Conservation (phyloP, 139 green algal genomes). For the Mesotaenium endlicherianum region DNA sequence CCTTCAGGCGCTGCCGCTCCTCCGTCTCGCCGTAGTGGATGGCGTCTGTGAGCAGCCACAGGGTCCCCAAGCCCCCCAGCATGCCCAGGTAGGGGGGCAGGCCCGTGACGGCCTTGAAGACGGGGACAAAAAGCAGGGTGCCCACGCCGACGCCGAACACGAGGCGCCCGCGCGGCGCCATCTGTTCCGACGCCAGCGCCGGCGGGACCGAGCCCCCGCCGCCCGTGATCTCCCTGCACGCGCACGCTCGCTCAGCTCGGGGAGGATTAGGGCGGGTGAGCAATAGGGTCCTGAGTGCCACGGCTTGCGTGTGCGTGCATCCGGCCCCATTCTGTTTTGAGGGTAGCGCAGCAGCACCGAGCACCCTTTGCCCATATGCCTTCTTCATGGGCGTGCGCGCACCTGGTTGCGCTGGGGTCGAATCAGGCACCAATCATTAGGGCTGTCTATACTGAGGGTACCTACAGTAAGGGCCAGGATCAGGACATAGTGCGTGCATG, state of each 20-base stretch:
- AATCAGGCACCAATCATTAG: neutral
- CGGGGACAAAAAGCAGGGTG: conserved; percentile 66
- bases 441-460: too few relatives aligned
- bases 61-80: conserved; percentile 62
- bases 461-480: too few relatives aligned
- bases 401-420: neutral
- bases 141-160: conserved; percentile 64
- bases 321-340: neutral
- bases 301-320: neutral
- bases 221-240: neutral
- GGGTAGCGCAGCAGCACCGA: too few relatives aligned
- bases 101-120: conserved; percentile 66
- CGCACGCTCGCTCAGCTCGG: neutral
- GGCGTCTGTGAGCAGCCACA: conserved; percentile 75
- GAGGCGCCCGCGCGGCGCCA: conserved; percentile 59
- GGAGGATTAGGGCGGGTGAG: neutral
- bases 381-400: neutral
- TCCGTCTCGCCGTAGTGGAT: conserved; percentile 68
- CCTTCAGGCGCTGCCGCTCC: conserved; percentile 44
- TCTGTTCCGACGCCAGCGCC: conserved; percentile 2
- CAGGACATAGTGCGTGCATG: too few relatives aligned
- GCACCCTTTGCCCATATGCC: too few relatives aligned
- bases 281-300: neutral
- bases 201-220: too few relatives aligned
- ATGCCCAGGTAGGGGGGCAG: conserved; percentile 76